Base-by-base conservation (phyloP, 2,329 filamentous ascomycete genomes). In the Furcasterigmium furcatum region DNA sequence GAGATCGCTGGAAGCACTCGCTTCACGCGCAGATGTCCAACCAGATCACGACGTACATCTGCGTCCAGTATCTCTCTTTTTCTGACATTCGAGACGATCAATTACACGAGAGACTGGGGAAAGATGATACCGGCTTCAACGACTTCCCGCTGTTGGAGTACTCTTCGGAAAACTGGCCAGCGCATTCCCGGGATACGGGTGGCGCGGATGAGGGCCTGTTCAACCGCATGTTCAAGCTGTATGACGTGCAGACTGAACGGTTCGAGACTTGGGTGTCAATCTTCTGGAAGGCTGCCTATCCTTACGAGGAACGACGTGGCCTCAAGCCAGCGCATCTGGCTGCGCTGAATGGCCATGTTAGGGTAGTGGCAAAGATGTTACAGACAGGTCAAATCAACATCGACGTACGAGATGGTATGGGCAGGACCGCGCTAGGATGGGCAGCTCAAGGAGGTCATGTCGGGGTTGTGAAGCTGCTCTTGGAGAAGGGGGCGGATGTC, bases 21-120 rank as follows among this genome's bases (percentile, higher is more conserved):
- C 18, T 45, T 24, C 27, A 34, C 21, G 4, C 5, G 16, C 36
- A 25, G 14, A 5, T 14, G 12, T 45, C 43, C 12, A 24, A 45
- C 19, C 4, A 22, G n/a, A 24, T 45, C 19, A 45, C 41, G 38
- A 35, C 38, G 20, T 27, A 19, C n/a, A 19, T 45, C 13, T 41
- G 38, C 27, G 29, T 45, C 9, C 38, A 45, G 10, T 45, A 45
- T 18, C 36, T 45, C 3, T 35, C 24, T 13, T 41, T 45, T 14
- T 4, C 2, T n/a, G 43, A 45, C 27, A 36, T 45, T 22, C 43
- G 9, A 9, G 34, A 44, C 16, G 36, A 38, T 16, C 41, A n/a
- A 21, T 30, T 29, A n/a, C 25, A 14, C 34, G 22, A 38, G 19
- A 25, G 18, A 20, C 19, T n/a, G 14, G 16, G 25, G n/a, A 30